phyloP scores from a whole-genome alignment of 1,284 basidiomycete species.

The Trametes sp. region DNA sequence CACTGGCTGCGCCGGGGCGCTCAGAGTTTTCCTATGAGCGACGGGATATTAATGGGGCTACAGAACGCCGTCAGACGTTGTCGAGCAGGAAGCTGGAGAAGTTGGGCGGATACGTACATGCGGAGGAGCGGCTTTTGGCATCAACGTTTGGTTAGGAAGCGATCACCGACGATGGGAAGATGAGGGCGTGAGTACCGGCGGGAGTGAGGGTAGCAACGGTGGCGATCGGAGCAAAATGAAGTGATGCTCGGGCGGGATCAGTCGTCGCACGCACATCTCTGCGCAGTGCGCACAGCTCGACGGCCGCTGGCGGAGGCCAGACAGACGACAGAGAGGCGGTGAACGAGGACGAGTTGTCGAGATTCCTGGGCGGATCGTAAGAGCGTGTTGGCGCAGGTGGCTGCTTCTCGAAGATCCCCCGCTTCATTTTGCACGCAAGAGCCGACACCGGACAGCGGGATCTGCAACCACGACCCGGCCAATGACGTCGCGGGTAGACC shows the following conservation, averaged over 20 bases:
- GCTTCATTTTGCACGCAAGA: too few species aligned
- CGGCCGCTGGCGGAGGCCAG: not conserved
- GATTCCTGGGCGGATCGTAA: not conserved
- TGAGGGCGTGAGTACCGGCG: not conserved
- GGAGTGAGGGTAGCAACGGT: slow-evolving; percentile 1
- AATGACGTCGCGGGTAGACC: too few species aligned
- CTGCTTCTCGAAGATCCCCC: not conserved
- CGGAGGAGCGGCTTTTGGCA: not conserved
- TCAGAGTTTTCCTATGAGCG: not conserved
- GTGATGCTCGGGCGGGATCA: not conserved
- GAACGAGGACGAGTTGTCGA: not conserved
- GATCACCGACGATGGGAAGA: not conserved
- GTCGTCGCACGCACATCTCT: not conserved
- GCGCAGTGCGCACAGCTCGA: too few species aligned
- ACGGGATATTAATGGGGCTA: not conserved
- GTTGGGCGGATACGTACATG: not conserved
- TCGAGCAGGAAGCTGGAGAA: not conserved
- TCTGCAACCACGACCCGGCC: too few species aligned
- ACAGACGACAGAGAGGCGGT: too few species aligned
- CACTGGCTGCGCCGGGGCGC: not conserved
- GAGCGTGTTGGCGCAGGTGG: not conserved
- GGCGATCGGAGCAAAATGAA: not conserved
- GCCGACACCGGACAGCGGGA: too few species aligned
- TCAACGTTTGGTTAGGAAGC: not conserved
- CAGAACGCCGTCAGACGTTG: not conserved